Percentiles rank a stretch among this genome's conserved stretches.
phyloP scores from a whole-genome alignment of 192 early-diverging fungal species.

The Umbelopsis isabellina region DNA sequence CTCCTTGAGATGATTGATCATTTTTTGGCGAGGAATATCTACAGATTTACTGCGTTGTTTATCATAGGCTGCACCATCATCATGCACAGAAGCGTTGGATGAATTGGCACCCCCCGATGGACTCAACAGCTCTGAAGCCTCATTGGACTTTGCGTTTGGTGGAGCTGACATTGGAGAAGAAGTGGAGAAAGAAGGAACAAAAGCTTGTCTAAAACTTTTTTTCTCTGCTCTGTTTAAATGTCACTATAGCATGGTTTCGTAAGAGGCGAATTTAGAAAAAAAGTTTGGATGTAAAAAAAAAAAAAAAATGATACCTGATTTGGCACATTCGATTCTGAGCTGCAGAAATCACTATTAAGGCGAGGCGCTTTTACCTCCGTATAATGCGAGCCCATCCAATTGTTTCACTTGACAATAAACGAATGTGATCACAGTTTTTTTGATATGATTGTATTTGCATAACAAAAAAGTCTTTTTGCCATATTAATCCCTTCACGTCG shows the following conservation, averaged over 20 bases:
- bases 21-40: conserved; percentile 22
- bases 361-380: conserved; percentile 1
- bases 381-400: neutral
- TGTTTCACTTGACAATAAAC: neutral
- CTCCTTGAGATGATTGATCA: conserved; percentile 55
- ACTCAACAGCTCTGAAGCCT: neutral
- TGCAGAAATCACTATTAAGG: conserved; percentile 7
- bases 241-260: neutral
- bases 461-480: no score
- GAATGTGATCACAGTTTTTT: neutral
- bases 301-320: conserved; percentile 9
- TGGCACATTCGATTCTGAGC: conserved; percentile 19
- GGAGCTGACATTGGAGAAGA: neutral
- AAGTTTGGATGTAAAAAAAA: neutral
- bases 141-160: neutral
- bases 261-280: no score
- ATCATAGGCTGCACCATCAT: neutral
- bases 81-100: neutral
- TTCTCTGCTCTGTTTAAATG: neutral
- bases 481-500: no score
- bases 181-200: neutral
- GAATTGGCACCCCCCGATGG: neutral
- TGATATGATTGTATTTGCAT: no score
- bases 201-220: neutral
- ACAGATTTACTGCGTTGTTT: conserved; percentile 55